Evolutionary conservation across 1,284 basidiomycete genomes (phyloP), one percentile per base, ranked within the genome.

Genomic region (Microbotryum saponariae): DNA sequence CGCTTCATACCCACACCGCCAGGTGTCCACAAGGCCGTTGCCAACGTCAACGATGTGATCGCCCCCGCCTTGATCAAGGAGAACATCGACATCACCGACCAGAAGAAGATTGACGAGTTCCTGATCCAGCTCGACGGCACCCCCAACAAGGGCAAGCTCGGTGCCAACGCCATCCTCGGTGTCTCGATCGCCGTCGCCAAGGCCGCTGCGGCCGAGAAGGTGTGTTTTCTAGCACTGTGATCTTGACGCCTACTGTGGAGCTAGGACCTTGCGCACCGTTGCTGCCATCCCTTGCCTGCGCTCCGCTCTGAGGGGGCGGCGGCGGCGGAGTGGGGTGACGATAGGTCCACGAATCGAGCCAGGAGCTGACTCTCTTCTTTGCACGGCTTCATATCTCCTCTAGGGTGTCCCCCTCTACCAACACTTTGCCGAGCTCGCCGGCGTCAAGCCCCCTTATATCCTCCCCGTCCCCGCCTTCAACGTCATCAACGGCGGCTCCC

Each of bases 401-500:
- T 60, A 79, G 82, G 89, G 86, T 67, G 81, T 97, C 60, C 91
- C 96, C 62, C 87, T 97, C 73, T 98, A 98, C 84, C 85, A 90
- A 77, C 91, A 97, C 83, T 85, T 98, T 72, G 94, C 93, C 59
- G 86, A 90, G 70, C 86, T 99, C 71, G 89, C 94, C 64, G 92
- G 93, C 72, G 83, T 96, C 78, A 89, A 91, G 79, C 82, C 89
- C 63, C 94, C 94, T 52, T 97, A 87, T 79, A 81, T 91, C 63
- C 86, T 97, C 73, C 94, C 94, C 72, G 82, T 78, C 76, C 96
- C 92, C 59, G 86, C 89, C 64, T 91, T 97, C 84, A 99, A 99
- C 79, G 96, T 99, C 74, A 98, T 99, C 83, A 99, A 99, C 81
- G 96, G 96, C 79, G 96, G 96, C 70, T 97, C 92, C 70, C 96